Evolutionary conservation across 2,329 filamentous ascomycete species (phyloP).

Genomic region (Ophiostoma sp.): DNA sequence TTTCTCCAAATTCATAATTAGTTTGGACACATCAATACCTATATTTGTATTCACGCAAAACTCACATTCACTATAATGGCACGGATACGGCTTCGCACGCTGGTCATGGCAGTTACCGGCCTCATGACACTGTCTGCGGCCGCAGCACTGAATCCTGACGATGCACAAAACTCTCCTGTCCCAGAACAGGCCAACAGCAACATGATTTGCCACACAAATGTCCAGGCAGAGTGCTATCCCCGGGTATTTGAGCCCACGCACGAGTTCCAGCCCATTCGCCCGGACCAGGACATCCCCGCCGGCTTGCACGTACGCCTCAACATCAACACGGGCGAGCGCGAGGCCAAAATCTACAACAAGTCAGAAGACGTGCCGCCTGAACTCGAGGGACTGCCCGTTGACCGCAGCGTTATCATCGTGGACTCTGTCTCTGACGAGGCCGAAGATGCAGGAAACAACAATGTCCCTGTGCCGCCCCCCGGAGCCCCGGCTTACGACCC

Average conservation of each 20-base stretch:
- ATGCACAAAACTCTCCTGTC: not conserved
- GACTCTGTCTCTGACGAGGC: slow-evolving; percentile 38
- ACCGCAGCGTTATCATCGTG: slow-evolving; percentile 51
- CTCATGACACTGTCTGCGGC: not conserved
- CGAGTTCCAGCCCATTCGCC: slow-evolving; percentile 57
- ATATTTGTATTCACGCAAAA: not conserved
- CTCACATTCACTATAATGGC: not conserved
- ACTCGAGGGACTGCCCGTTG: slow-evolving; percentile 48
- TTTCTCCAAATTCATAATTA: not conserved
- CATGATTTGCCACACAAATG: slow-evolving; percentile 59
- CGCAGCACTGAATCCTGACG: not conserved
- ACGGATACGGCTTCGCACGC: slow-evolving; percentile 1
- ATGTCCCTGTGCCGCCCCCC: slow-evolving; percentile 35
- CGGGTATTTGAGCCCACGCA: slow-evolving; percentile 58
- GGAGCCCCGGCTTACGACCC: slow-evolving; percentile 54
- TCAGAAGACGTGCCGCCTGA: slow-evolving; percentile 42
- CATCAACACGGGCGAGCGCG: slow-evolving; percentile 57
- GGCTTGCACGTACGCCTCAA: slow-evolving; percentile 64
- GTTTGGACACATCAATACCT: not conserved
- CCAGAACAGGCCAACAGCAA: slow-evolving; percentile 35
- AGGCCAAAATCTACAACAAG: slow-evolving; percentile 61
- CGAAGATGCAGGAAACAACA: slow-evolving; percentile 24
- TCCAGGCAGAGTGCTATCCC: slow-evolving; percentile 60
- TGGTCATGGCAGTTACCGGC: not conserved
- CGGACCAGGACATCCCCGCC: slow-evolving; percentile 60